phyloP scores from a whole-genome alignment of 192 early-diverging fungal species.

The Podila minutissima region DNA sequence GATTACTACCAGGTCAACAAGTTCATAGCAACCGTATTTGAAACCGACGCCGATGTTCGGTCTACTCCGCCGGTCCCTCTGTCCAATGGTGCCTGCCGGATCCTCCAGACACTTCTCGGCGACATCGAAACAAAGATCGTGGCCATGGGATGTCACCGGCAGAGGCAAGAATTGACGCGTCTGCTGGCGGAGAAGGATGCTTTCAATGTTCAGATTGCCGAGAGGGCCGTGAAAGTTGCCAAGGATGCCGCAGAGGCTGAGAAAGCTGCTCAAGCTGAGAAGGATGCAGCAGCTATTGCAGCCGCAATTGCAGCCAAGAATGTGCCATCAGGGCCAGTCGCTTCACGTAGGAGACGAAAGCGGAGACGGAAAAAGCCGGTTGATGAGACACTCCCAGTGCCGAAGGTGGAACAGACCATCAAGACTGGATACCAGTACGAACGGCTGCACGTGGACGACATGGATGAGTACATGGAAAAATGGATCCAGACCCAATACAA shows the following conservation, averaged over 20 bases:
- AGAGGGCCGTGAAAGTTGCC: no score
- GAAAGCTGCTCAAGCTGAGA: no score
- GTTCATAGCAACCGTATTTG: conserved; percentile 15
- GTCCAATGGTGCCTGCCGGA: conserved; percentile 4
- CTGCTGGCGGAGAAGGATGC: conserved; percentile 2
- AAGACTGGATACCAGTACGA: background rate
- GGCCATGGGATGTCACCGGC: conserved; percentile 33
- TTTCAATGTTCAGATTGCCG: background rate
- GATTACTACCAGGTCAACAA: conserved; percentile 41
- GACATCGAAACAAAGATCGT: conserved; percentile 27
- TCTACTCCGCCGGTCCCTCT: background rate
- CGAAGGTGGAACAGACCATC: background rate
- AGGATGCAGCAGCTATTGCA: background rate
- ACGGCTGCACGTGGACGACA: background rate
- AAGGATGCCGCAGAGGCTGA: background rate
- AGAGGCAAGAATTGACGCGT: conserved; percentile 15
- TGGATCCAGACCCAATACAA: background rate
- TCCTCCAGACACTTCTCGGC: conserved; percentile 20
- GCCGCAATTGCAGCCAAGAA: background rate
- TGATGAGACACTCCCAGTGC: no score
- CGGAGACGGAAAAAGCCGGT: background rate
- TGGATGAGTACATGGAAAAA: background rate
- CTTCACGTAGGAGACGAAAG: background rate
- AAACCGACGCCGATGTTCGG: background rate
- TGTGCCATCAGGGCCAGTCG: no score